Evolutionary conservation across 129 eudicot species (phyloP).

Genomic region (Flaveria brownii): DNA sequence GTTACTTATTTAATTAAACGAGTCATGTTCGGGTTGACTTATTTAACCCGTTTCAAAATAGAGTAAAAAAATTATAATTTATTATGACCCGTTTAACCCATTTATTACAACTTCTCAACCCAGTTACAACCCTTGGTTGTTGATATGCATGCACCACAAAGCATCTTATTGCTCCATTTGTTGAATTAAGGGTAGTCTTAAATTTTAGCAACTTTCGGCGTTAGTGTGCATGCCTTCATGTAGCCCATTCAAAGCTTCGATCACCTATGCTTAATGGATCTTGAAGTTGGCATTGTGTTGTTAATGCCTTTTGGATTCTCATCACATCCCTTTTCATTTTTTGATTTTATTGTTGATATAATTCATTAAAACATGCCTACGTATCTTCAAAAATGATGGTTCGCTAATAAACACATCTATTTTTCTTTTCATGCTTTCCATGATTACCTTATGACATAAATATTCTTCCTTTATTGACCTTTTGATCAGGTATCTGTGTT

Average conservation of each 20-base stretch:
- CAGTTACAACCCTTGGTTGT: neutral
- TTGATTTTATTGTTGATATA: neutral
- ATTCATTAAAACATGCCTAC: neutral
- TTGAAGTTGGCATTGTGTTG: neutral
- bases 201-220: neutral
- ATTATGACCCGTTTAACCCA: neutral
- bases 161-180: neutral
- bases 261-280: neutral
- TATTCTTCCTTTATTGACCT: neutral
- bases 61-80: neutral
- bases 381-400: neutral
- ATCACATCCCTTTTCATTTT: neutral
- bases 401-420: neutral
- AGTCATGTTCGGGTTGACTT: neutral
- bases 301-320: neutral
- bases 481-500: constrained; percentile 63
- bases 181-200: neutral
- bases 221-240: neutral
- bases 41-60: neutral
- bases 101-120: neutral
- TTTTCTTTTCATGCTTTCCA: neutral
- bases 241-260: neutral
- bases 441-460: neutral
- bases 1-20: neutral
- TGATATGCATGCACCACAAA: neutral